Evolutionary conservation across 306 rosid genomes (phyloP), one percentile per base, ranked within the genome.

Genomic region (Comarum palustre): DNA sequence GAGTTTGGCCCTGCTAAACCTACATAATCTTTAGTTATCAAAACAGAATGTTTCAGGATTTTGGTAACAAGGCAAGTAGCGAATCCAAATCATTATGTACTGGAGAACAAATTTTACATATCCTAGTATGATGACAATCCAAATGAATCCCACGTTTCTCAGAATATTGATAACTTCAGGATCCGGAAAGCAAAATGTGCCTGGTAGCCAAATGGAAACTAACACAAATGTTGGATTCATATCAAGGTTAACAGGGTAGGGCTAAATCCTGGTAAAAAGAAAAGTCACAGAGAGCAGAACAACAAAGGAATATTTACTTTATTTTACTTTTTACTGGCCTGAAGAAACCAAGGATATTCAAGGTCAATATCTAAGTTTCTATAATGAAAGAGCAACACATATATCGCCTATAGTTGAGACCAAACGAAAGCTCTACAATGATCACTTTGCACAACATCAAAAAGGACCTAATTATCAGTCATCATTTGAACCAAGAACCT

Each of bases 401-500:
- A 67, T 55, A 69, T 67, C 27, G 32, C 64, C 47, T 71, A 45
- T 42, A 42, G 72, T 46, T 68, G 25, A 77, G 27, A 66, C 72
- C n/a, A 74, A 29, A 51, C 46, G 31, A 36, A 27, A 83, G 77
- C 86, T 80, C 76, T 75, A 80, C 88, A 83, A 38, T 66, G 72
- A 62, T 38, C 24, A 57, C 11, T 13, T 55, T 60, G 20, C 45
- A 1, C 41, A 27, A 67, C 4, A 54, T 48, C 9, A 17, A 42
- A 31, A 3, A 12, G 52, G 31, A 64, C 54, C 58, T 32, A 47
- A 31, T 29, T 58, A 68, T 77, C 70, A 89, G 1, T 80, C 79
- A 45, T 85, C 87, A 45, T 78, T 69, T 43, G 82, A 85, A 66
- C 97, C 99, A 68, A 95, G 74, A 67, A 95, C 82, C 64, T 87